Evolutionary conservation across 208 protist species (phyloP).

Genomic region (Trypanosoma vivax): DNA sequence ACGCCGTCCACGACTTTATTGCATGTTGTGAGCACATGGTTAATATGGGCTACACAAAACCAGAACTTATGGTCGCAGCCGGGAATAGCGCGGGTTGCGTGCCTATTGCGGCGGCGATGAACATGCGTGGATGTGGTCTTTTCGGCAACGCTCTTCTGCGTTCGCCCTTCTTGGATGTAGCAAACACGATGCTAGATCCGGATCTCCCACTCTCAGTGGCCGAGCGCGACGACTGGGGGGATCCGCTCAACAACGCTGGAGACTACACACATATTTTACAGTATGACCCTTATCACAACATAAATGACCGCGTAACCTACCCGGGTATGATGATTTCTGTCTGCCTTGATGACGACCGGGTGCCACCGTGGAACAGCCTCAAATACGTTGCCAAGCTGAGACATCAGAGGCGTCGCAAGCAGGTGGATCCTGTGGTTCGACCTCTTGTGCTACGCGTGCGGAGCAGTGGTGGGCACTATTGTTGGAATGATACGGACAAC

Average conservation of each 20-base stretch:
- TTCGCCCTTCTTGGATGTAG: slow-evolving; percentile 91
- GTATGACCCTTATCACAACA: slow-evolving; percentile 89
- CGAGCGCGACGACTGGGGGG: slow-evolving; percentile 93
- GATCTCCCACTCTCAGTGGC: slow-evolving; percentile 86
- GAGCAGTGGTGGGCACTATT: slow-evolving; percentile 71
- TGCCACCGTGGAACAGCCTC: slow-evolving; percentile 83
- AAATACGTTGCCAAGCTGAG: slow-evolving; percentile 88
- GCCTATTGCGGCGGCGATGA: slow-evolving; percentile 90
- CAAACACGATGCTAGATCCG: slow-evolving; percentile 90
- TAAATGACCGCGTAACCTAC: slow-evolving; percentile 86
- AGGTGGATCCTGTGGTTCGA: slow-evolving; percentile 61
- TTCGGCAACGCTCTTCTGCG: slow-evolving; percentile 82
- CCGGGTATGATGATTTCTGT: slow-evolving; percentile 88
- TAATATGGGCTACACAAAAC: slow-evolving; percentile 76
- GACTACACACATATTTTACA: slow-evolving; percentile 60
- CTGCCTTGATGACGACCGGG: slow-evolving; percentile 85
- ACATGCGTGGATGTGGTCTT: slow-evolving; percentile 81
- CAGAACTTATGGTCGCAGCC: slow-evolving; percentile 82
- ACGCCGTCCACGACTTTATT: slow-evolving; percentile 89
- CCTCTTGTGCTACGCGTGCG: slow-evolving; percentile 71
- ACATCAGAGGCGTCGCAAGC: slow-evolving; percentile 63
- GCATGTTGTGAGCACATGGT: slow-evolving; percentile 91
- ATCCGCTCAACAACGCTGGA: slow-evolving; percentile 70
- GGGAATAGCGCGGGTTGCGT: slow-evolving; percentile 91
- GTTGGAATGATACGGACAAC: slow-evolving; percentile 73